Conservation (phyloP, 2,329 filamentous ascomycete genomes). For the Botrytis hyacinthi region DNA sequence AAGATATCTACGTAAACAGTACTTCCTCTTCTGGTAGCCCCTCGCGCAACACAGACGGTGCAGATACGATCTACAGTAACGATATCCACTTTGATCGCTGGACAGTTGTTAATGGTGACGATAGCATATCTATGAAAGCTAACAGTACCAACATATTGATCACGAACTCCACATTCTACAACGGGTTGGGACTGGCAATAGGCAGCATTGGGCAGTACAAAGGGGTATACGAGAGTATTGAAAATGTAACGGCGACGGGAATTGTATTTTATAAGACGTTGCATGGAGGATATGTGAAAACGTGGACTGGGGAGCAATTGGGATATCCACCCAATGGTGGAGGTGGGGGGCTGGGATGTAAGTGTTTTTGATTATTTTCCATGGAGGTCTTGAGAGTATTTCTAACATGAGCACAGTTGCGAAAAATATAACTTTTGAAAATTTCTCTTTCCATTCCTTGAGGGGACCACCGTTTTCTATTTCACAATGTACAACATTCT, state of each 20-base stretch:
- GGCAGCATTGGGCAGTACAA: constrained; percentile 56
- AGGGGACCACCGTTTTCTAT: constrained; percentile 35
- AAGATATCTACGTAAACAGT: constrained; percentile 54
- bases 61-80: constrained; percentile 52
- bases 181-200: constrained; percentile 54
- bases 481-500: constrained; percentile 44
- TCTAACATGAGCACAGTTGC: constrained; percentile 17
- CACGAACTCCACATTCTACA: constrained; percentile 49
- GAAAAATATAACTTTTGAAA: constrained; percentile 8
- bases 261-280: constrained; percentile 17
- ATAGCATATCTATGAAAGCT: constrained; percentile 53
- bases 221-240: constrained; percentile 13
- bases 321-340: constrained; percentile 58
- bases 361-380: not conserved
- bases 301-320: constrained; percentile 53
- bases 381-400: not conserved
- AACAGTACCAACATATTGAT: constrained; percentile 57
- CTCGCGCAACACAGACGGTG: constrained; percentile 47
- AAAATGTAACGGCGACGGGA: not conserved
- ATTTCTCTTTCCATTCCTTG: constrained; percentile 15
- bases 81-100: constrained; percentile 52
- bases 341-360: constrained; percentile 51
- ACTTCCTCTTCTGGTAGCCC: constrained; percentile 25
- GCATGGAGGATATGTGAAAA: constrained; percentile 49
- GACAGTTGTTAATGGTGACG: constrained; percentile 52